Conservation (phyloP, 768 basidiomycete genomes). For the Mycena latifolia region DNA sequence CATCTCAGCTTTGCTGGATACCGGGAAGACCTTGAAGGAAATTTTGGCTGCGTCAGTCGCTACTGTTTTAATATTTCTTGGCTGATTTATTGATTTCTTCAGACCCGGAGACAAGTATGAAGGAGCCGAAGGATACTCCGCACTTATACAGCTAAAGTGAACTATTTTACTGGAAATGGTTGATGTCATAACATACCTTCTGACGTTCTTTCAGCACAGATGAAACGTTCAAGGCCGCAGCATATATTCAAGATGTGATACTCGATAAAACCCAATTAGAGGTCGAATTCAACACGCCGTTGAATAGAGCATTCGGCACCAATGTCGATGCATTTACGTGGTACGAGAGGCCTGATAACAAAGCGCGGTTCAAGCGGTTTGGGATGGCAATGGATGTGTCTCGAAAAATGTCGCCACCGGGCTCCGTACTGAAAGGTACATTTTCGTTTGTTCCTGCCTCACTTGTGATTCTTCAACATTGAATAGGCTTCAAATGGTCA, state of each 20-base stretch:
- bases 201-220: slow-evolving; percentile 25
- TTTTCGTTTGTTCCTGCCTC: slow-evolving; percentile 14
- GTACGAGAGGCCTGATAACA: slow-evolving; percentile 41
- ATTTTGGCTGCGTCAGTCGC: slow-evolving; percentile 16
- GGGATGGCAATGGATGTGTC: slow-evolving; percentile 40
- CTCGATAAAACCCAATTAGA: slow-evolving; percentile 29
- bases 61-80: no score
- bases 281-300: slow-evolving; percentile 34
- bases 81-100: background rate
- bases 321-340: slow-evolving; percentile 36
- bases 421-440: slow-evolving; percentile 12
- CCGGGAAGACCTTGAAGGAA: slow-evolving; percentile 21
- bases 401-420: slow-evolving; percentile 10
- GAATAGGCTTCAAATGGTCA: slow-evolving; percentile 15
- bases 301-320: slow-evolving; percentile 37
- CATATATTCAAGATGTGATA: slow-evolving; percentile 39
- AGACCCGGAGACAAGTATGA: slow-evolving; percentile 38
- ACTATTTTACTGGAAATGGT: no score
- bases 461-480: background rate
- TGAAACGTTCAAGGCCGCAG: slow-evolving; percentile 37
- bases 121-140: slow-evolving; percentile 36
- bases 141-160: slow-evolving; percentile 31
- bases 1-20: slow-evolving; percentile 34
- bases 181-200: background rate
- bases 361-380: slow-evolving; percentile 35